Conservation (phyloP, 2,329 filamentous ascomycete genomes). For the Zasmidium citrigriseum region DNA sequence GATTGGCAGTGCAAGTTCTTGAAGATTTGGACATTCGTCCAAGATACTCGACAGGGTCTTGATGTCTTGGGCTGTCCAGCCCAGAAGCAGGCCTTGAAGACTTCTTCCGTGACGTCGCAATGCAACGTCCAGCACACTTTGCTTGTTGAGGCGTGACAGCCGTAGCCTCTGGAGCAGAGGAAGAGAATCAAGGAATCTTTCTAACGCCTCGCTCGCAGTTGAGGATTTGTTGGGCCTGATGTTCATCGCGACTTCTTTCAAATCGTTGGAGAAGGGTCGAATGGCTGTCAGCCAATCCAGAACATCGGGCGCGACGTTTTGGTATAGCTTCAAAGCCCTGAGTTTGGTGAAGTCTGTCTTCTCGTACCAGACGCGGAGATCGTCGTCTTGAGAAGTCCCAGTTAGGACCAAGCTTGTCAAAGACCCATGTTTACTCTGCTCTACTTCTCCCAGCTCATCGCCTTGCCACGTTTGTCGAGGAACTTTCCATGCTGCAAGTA, state of each 20-base stretch:
- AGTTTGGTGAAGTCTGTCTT: not conserved
- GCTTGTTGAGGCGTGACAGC: not conserved
- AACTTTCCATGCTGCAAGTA: not conserved
- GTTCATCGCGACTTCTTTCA: not conserved
- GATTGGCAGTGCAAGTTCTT: not conserved
- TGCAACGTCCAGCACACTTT: not conserved
- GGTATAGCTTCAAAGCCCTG: not conserved
- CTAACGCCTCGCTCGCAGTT: not conserved
- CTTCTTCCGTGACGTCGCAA: not conserved
- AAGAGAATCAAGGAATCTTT: not conserved
- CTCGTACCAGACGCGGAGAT: not conserved
- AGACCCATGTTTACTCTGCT: not conserved
- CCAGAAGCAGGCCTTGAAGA: not conserved
- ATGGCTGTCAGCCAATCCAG: not conserved
- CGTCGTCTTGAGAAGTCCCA: not conserved
- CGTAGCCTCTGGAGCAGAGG: not conserved
- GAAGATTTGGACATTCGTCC: not conserved
- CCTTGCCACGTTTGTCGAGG: not conserved
- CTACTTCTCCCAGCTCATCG: not conserved
- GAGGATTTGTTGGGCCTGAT: not conserved
- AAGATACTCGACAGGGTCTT: not conserved
- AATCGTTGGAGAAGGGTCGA: not conserved
- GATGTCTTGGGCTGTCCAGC: not conserved
- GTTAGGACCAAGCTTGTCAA: not conserved
- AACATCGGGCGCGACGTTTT: not conserved